Evolutionary conservation across 768 basidiomycete genomes (phyloP).

Genomic region (Russula abietina): DNA sequence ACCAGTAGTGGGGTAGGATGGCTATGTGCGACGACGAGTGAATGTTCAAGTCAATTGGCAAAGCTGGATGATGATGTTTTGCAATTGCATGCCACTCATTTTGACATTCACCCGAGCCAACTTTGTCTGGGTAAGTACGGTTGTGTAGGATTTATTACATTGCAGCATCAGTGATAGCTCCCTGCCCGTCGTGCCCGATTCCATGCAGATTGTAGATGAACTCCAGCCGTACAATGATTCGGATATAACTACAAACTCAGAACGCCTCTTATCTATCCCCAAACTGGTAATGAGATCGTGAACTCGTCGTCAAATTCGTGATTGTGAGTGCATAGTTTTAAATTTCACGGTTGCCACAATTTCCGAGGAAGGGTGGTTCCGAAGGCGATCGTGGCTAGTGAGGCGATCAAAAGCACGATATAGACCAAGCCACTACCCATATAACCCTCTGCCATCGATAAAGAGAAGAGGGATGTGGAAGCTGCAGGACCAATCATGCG

Average conservation of each 20-base stretch:
- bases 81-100: too few species aligned
- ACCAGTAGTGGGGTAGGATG: too few species aligned
- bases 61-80: too few species aligned
- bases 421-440: conserved; percentile 57
- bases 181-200: background rate
- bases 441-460: conserved; percentile 46
- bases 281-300: background rate
- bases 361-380: conserved; percentile 33
- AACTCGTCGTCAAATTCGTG: background rate
- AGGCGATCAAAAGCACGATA: conserved; percentile 32
- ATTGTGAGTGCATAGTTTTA: background rate
- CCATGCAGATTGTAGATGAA: background rate
- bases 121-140: too few species aligned
- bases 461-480: conserved; percentile 60
- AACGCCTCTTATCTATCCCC: background rate
- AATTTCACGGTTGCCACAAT: conserved; percentile 19
- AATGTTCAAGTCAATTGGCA: too few species aligned
- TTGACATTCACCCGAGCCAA: too few species aligned
- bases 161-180: background rate
- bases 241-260: background rate
- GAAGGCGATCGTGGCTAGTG: conserved; percentile 30
- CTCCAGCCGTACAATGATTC: background rate
- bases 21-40: too few species aligned
- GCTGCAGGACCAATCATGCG: conserved; percentile 49
- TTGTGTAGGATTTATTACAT: too few species aligned